Percentiles rank a stretch among this genome's conserved stretches.
Evolutionary conservation across 495 filamentous ascomycete genomes (phyloP).

Genomic region (Penicillium tannophilum): DNA sequence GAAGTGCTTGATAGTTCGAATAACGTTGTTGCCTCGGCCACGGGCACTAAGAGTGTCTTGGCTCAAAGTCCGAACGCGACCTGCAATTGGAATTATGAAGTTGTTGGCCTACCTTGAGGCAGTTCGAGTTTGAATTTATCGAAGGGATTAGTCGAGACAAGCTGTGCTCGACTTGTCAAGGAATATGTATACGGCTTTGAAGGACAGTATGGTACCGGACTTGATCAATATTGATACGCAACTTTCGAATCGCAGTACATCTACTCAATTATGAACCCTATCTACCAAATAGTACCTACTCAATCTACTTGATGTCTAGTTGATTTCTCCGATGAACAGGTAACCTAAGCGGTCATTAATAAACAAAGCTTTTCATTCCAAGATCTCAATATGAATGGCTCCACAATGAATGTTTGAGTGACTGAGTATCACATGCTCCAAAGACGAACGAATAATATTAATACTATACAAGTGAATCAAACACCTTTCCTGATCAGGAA

Average conservation of each 20-base stretch:
- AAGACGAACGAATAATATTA: background rate
- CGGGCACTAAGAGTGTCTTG: slow-evolving; percentile 14
- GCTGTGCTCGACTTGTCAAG: background rate
- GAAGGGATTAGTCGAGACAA: background rate
- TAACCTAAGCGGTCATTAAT: no score
- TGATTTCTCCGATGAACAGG: no score
- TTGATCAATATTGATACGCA: no score
- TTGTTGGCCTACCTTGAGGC: background rate
- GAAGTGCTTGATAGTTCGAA: slow-evolving; percentile 4
- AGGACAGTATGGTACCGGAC: no score
- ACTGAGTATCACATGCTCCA: no score
- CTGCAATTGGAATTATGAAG: slow-evolving; percentile 17
- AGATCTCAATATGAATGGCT: no score
- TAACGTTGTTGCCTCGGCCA: slow-evolving; percentile 8
- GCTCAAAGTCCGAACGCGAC: slow-evolving; percentile 3
- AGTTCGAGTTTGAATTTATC: background rate
- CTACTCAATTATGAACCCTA: no score
- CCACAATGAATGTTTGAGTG: no score
- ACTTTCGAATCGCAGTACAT: no score
- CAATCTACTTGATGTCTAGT: no score
- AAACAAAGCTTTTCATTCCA: no score
- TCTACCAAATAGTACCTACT: no score
- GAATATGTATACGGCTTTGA: background rate
- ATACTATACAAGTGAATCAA: background rate
- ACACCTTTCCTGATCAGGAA: background rate